phyloP scores from a whole-genome alignment of 2,329 filamentous ascomycete genomes.

The Colletotrichum karsti region DNA sequence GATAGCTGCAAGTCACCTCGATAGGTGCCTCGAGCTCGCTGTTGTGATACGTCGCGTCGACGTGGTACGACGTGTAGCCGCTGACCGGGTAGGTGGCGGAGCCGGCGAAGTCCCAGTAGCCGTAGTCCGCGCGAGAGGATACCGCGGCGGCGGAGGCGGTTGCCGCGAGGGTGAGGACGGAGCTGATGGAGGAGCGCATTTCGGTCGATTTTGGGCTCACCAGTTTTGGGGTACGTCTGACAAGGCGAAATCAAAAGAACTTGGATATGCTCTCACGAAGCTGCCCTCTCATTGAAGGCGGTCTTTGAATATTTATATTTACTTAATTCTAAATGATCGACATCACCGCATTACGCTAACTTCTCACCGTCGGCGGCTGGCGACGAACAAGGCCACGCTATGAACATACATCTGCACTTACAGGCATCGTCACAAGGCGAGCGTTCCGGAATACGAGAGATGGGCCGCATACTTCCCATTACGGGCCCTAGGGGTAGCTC shows the following conservation, averaged over 20 bases:
- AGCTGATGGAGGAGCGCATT: neutral
- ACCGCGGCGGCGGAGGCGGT: neutral
- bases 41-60: slow-evolving; percentile 3
- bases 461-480: neutral
- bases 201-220: neutral
- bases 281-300: neutral
- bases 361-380: neutral
- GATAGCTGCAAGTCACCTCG: slow-evolving; percentile 5
- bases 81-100: neutral
- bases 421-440: neutral
- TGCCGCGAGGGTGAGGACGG: neutral
- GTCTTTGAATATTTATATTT: neutral
- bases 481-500: neutral
- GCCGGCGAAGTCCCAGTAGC: slow-evolving; percentile 12
- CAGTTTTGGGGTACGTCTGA: neutral
- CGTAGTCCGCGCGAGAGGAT: neutral
- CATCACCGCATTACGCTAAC: neutral
- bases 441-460: neutral
- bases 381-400: neutral
- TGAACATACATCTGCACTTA: neutral
- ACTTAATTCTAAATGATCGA: neutral
- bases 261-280: neutral
- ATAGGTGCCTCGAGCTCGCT: neutral
- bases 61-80: slow-evolving; percentile 2
- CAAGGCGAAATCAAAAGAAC: neutral